phyloP scores from a whole-genome alignment of 1,284 basidiomycete species.

The Leccinum subrobustum region DNA sequence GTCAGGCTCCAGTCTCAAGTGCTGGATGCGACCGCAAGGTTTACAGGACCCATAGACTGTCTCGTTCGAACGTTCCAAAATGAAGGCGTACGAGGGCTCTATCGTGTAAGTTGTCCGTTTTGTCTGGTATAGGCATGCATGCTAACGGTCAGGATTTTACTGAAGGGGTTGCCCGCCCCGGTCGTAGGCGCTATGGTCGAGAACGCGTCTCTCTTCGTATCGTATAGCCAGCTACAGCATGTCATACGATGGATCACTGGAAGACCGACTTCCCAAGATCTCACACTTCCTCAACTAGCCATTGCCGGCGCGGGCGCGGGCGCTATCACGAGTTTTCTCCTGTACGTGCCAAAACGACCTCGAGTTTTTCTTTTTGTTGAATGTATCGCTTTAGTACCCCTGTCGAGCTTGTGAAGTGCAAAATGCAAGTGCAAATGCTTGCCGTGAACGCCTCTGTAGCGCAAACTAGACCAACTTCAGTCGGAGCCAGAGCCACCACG shows the following conservation, averaged over 20 bases:
- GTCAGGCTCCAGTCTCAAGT: conserved; percentile 88
- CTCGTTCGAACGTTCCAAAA: conserved; percentile 75
- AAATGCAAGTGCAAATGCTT: conserved; percentile 97
- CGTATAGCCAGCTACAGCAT: conserved; percentile 84
- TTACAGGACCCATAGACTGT: conserved; percentile 86
- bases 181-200: conserved; percentile 91
- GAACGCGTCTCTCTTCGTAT: conserved; percentile 87
- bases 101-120: conserved; percentile 60
- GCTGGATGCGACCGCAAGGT: conserved; percentile 66
- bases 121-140: neutral
- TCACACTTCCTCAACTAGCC: conserved; percentile 69
- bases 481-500: conserved; percentile 5
- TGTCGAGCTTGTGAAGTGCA: conserved; percentile 95
- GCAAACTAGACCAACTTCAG: conserved; percentile 16
- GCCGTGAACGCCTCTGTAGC: conserved; percentile 31
- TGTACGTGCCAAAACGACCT: conserved; percentile 53
- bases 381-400: conserved; percentile 63
- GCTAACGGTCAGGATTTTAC: neutral
- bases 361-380: neutral
- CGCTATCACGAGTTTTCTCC: conserved; percentile 78
- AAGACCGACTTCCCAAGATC: conserved; percentile 36
- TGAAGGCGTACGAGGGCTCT: conserved; percentile 84
- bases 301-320: conserved; percentile 88
- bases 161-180: conserved; percentile 88
- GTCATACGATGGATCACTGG: conserved; percentile 47